Base-by-base conservation (phyloP, 768 basidiomycete species). In the Podaxis sp. region DNA sequence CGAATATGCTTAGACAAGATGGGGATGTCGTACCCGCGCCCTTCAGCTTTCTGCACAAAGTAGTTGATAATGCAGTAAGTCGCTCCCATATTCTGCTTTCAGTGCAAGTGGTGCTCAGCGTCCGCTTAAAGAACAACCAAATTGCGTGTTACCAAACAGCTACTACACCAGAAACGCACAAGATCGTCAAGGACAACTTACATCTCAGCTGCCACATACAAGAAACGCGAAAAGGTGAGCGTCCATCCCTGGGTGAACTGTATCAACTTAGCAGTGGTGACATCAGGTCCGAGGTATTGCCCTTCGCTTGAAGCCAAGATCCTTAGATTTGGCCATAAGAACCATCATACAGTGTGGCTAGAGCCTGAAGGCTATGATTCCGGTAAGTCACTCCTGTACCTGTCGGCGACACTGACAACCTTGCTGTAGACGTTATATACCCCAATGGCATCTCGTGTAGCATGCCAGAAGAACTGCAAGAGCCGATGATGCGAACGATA, bases 341-440 rank as follows among this genome's bases (percentile, higher is more conserved):
- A 78, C 5, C 75, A 76, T 4, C 95, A 96, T 68, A 86, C 75
- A 2, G 82, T 96, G 46, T 96, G 94, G 93, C 78, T 96, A 2
- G 95, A 96, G 70, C 95, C 93, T 0, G 95, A 96, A 71, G 95
- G 95, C 0, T 95, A 93, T 63, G 91, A 93, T 69, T 92, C 93
- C 15, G 87, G 93, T 92, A 39, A 26, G 39, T 36, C 44, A 57
- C n/a, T 8, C 13, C 4, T 48, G 57, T 19, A 11, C 66, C 26
- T 48, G 38, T 65, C 36, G 38, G 4, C 19, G 36, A 56, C 19
- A 55, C 2, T 13, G 53, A 54, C n/a, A 33, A 12, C 2, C 24
- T 53, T 26, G 49, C 55, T 24, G 61, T 57, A 93, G 94, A 93
- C 62, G 71, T 96, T 13, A 88, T 96, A 60, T 96, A 96, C 69